phyloP scores from a whole-genome alignment of 768 basidiomycete species.

The Pulveroboletus frians region DNA sequence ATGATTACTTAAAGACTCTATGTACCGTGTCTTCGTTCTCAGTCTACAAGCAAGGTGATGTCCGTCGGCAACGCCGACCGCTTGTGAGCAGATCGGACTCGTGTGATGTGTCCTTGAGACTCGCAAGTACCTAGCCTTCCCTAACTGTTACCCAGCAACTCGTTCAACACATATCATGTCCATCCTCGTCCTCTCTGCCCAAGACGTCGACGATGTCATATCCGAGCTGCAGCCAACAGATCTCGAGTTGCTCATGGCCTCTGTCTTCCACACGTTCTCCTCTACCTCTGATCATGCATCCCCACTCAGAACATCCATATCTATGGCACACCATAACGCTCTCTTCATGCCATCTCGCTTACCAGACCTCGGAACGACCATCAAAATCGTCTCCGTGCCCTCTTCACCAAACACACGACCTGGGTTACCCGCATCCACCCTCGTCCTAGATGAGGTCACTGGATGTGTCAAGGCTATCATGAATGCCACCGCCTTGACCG shows the following conservation, averaged over 20 bases:
- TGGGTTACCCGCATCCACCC: constrained; percentile 73
- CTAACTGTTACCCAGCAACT: not conserved
- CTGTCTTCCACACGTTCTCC: constrained; percentile 50
- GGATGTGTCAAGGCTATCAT: constrained; percentile 71
- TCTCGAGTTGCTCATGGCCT: constrained; percentile 53
- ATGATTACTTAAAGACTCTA: too few relatives aligned
- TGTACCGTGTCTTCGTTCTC: too few relatives aligned
- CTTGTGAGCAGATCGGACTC: too few relatives aligned
- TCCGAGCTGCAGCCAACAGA: constrained; percentile 40
- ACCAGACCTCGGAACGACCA: constrained; percentile 46
- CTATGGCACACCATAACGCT: constrained; percentile 49
- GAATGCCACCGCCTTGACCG: constrained; percentile 74
- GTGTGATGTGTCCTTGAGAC: too few relatives aligned
- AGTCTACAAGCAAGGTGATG: too few relatives aligned
- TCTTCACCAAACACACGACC: constrained; percentile 33
- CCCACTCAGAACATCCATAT: constrained; percentile 60
- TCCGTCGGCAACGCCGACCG: too few relatives aligned
- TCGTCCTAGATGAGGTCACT: constrained; percentile 66
- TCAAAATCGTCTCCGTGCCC: constrained; percentile 83
- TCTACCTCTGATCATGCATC: constrained; percentile 19
- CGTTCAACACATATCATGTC: constrained; percentile 26
- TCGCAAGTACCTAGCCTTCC: too few relatives aligned
- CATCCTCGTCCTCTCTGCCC: constrained; percentile 56
- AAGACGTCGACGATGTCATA: constrained; percentile 51
- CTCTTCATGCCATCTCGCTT: constrained; percentile 85